phyloP scores from a whole-genome alignment of 2,329 filamentous ascomycete species.

The Xylariaceae sp. region DNA sequence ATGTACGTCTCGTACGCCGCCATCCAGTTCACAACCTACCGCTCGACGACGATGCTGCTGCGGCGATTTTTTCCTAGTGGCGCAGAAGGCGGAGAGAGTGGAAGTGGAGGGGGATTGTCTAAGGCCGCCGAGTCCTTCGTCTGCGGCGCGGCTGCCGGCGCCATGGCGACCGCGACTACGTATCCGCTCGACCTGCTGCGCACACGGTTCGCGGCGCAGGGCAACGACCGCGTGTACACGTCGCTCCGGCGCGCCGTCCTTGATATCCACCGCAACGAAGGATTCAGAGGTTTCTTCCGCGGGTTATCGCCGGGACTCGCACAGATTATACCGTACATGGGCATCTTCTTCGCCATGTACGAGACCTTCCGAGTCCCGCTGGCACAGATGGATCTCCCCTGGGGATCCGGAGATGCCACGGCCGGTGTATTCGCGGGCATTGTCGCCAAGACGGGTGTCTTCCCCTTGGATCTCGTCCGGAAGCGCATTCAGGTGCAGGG shows the following conservation, averaged over 20 bases:
- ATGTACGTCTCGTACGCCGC: conserved; percentile 91
- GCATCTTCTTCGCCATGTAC: conserved; percentile 88
- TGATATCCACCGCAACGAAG: conserved; percentile 74
- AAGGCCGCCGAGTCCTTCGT: conserved; percentile 74
- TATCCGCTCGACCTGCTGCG: conserved; percentile 92
- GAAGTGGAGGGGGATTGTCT: conserved; percentile 45
- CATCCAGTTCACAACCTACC: conserved; percentile 86
- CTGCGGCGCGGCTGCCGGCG: conserved; percentile 78
- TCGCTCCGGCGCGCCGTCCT: conserved; percentile 65
- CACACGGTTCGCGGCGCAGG: conserved; percentile 95
- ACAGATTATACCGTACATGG: conserved; percentile 96
- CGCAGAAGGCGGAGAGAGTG: conserved; percentile 27
- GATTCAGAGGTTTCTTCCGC: conserved; percentile 76
- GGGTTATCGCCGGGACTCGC: conserved; percentile 76
- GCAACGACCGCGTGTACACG: conserved; percentile 70
- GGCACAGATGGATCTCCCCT: conserved; percentile 53
- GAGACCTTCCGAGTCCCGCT: conserved; percentile 67
- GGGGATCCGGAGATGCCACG: conserved; percentile 76
- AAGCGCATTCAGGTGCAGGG: conserved; percentile 96
- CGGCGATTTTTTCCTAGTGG: conserved; percentile 48
- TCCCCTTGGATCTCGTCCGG: conserved; percentile 86
- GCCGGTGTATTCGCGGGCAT: conserved; percentile 79
- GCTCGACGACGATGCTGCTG: conserved; percentile 66
- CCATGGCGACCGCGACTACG: conserved; percentile 73
- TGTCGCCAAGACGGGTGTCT: conserved; percentile 82